Evolutionary conservation across 1,284 basidiomycete genomes (phyloP).

Genomic region (Bjerkandera adusta): DNA sequence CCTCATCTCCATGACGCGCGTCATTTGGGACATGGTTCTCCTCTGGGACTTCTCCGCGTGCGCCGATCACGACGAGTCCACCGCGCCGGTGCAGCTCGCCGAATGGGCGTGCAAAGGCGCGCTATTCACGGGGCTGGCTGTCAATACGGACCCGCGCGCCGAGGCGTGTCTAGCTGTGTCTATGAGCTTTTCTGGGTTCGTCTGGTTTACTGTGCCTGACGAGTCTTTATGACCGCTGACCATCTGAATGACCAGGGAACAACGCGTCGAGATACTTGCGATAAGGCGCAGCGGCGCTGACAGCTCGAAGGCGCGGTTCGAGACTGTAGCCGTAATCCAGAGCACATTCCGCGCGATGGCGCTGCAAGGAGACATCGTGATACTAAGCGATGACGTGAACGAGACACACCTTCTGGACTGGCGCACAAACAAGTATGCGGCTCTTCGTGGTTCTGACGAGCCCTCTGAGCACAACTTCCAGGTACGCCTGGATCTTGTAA

Average conservation of each 20-base stretch:
- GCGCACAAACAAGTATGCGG: constrained; percentile 41
- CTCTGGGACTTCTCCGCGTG: constrained; percentile 44
- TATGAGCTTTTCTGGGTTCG: constrained; percentile 27
- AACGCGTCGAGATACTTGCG: constrained; percentile 24
- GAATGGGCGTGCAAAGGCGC: constrained; percentile 55
- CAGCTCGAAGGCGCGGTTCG: neutral
- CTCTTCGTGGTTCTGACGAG: constrained; percentile 39
- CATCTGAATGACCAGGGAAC: constrained; percentile 19
- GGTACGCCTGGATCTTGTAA: constrained; percentile 26
- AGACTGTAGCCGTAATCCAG: constrained; percentile 26
- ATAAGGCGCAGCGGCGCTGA: constrained; percentile 2
- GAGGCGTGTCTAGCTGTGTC: constrained; percentile 49
- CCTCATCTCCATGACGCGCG: constrained; percentile 52
- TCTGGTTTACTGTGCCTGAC: constrained; percentile 3
- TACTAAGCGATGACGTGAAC: constrained; percentile 47
- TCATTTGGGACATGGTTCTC: constrained; percentile 54
- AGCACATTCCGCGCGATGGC: constrained; percentile 43
- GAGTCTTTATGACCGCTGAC: neutral
- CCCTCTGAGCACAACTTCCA: constrained; percentile 33
- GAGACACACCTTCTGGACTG: constrained; percentile 54
- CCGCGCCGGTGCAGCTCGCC: constrained; percentile 27
- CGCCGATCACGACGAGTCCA: neutral
- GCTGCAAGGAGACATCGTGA: constrained; percentile 48
- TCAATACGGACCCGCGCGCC: constrained; percentile 45
- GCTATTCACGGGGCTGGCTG: constrained; percentile 45